Evolutionary conservation across 2,329 filamentous ascomycete species (phyloP).

Genomic region (Pestalotiopsis sp.): DNA sequence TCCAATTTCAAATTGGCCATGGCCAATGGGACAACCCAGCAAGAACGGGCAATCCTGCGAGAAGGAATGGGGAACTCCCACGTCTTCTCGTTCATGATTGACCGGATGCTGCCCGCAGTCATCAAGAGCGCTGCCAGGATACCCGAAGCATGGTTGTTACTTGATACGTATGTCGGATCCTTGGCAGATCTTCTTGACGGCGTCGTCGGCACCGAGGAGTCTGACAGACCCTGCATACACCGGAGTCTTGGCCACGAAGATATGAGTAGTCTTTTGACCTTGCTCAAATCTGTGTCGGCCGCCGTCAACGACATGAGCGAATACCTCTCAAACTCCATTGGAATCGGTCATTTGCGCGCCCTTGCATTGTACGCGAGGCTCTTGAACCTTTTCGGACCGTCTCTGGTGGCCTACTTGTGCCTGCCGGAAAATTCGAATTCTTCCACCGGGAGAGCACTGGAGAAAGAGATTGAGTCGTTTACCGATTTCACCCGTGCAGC

Average conservation of each 20-base stretch:
- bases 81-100: constrained; percentile 51
- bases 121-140: constrained; percentile 40
- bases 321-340: constrained; percentile 22
- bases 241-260: constrained; percentile 39
- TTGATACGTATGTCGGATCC: constrained; percentile 54
- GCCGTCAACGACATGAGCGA: constrained; percentile 29
- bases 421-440: constrained; percentile 24
- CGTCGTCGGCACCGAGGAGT: background rate
- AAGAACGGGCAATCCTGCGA: constrained; percentile 49
- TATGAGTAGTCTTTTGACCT: constrained; percentile 33
- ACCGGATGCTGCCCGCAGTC: constrained; percentile 58
- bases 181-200: constrained; percentile 39
- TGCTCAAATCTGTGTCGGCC: constrained; percentile 34
- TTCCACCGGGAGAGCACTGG: constrained; percentile 19
- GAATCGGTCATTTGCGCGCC: constrained; percentile 24
- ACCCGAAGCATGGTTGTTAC: constrained; percentile 46
- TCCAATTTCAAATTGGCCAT: constrained; percentile 61
- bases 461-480: constrained; percentile 19
- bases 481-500: constrained; percentile 29
- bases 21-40: constrained; percentile 48
- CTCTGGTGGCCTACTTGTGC: constrained; percentile 28
- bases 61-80: constrained; percentile 50
- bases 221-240: constrained; percentile 31
- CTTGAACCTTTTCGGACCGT: constrained; percentile 32
- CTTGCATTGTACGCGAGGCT: constrained; percentile 25